Percentiles rank a stretch among this genome's conserved stretches.
Evolutionary conservation across 768 basidiomycete genomes (phyloP).

Genomic region (Pisolithus marmoratus): DNA sequence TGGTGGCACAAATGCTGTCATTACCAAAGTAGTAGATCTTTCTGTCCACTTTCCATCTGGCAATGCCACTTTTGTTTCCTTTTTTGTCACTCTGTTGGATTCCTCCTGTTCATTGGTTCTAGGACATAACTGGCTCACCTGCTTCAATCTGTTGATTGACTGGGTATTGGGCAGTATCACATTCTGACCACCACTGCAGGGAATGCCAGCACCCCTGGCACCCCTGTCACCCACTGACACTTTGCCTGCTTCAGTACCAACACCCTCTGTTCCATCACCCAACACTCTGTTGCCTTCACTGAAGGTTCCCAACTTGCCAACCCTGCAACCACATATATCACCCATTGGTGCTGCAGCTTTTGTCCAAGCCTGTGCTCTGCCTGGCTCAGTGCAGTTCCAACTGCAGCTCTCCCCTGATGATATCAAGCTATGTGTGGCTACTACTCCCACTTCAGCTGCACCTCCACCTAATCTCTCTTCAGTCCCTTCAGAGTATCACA

Average conservation of each 20-base stretch:
- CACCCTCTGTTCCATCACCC: no score
- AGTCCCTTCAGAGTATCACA: conserved; percentile 7
- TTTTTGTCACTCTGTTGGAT: conserved; percentile 4
- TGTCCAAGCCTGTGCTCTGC: not conserved
- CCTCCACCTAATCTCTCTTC: not conserved
- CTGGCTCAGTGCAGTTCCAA: not conserved
- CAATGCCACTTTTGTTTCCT: not conserved
- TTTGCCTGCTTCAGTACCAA: no score
- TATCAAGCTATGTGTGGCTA: not conserved
- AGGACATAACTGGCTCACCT: conserved; percentile 7
- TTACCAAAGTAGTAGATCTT: not conserved
- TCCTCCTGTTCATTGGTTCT: not conserved
- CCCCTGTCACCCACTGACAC: not conserved
- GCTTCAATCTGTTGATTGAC: conserved; percentile 19
- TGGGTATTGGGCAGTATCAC: conserved; percentile 6
- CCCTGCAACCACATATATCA: conserved; percentile 3
- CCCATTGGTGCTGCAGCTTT: conserved; percentile 4
- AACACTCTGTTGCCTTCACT: no score
- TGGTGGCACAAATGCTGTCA: no score
- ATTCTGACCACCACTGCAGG: not conserved
- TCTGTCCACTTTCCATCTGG: no score
- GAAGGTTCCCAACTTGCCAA: not conserved
- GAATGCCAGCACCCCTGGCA: not conserved
- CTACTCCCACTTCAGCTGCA: not conserved
- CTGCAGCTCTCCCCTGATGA: not conserved